Evolutionary conservation across 345 rosid species (phyloP).

Genomic region (Rhizophora mangle): DNA sequence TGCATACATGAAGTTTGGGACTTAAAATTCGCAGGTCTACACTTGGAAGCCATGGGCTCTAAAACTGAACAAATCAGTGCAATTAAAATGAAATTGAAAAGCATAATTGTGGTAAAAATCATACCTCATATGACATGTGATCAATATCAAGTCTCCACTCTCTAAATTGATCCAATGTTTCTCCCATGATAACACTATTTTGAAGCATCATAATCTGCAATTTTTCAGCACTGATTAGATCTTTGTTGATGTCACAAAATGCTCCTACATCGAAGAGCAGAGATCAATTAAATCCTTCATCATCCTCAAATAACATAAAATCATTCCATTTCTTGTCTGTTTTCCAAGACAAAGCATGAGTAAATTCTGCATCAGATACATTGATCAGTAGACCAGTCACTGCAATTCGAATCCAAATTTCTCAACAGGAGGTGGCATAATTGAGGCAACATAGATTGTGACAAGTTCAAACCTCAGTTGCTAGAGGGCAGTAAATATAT

Average conservation of each 20-base stretch:
- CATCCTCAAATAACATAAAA: too few species aligned
- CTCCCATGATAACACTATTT: constrained; percentile 46
- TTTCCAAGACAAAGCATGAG: too few species aligned
- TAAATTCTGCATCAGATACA: too few species aligned
- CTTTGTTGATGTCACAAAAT: not conserved
- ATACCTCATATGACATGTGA: constrained; percentile 60
- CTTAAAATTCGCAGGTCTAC: not conserved
- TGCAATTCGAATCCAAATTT: too few species aligned
- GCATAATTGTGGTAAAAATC: not conserved
- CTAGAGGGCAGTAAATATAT: too few species aligned
- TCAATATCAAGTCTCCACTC: constrained; percentile 61
- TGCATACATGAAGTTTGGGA: not conserved
- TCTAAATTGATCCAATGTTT: constrained; percentile 45
- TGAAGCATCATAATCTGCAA: constrained; percentile 53
- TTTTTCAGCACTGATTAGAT: not conserved
- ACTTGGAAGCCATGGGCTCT: not conserved
- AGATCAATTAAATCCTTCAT: too few species aligned
- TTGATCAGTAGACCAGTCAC: too few species aligned
- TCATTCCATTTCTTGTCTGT: too few species aligned
- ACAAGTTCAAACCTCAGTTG: too few species aligned
- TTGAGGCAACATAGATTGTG: too few species aligned
- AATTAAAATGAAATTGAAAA: not conserved
- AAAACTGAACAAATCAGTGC: not conserved
- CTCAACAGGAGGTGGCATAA: too few species aligned
- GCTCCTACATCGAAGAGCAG: not conserved